These are phyloP conservation scores for Straminergon stramineum DNA, from an alignment of 225 moss, liverwort and hornwort genomes.

Conservation along the genomic window DNA sequence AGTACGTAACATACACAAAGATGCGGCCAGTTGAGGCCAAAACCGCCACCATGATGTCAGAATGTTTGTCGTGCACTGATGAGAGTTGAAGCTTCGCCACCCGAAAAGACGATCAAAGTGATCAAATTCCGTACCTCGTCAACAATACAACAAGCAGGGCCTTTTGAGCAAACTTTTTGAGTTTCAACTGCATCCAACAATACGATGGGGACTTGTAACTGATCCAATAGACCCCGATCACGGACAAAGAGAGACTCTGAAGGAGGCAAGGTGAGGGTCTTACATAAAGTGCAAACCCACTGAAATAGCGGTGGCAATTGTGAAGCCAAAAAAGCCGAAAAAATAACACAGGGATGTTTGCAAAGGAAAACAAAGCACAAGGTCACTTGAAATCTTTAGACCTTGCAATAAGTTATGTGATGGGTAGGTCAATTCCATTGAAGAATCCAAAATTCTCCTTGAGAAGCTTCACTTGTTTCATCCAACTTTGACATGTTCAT, in stretches of 20 bases:
- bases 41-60: not conserved
- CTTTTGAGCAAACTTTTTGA: not conserved
- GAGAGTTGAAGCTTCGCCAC: not conserved
- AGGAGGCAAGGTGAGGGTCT: not conserved
- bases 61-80: not conserved
- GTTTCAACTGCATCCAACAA: not conserved
- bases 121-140: no score
- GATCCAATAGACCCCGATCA: not conserved
- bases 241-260: not conserved
- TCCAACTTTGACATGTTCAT: no score
- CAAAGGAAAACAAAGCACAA: no score
- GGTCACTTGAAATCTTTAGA: not conserved
- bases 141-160: not conserved
- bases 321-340: not conserved
- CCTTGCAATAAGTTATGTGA: not conserved
- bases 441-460: not conserved
- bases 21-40: not conserved
- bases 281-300: no score
- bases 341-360: not conserved
- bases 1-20: not conserved
- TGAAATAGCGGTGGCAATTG: not conserved
- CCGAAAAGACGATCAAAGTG: not conserved
- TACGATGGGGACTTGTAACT: not conserved
- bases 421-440: not conserved
- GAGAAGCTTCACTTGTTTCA: no score